phyloP scores from a whole-genome alignment of 768 basidiomycete genomes.

The Calocybe gangraenosa region DNA sequence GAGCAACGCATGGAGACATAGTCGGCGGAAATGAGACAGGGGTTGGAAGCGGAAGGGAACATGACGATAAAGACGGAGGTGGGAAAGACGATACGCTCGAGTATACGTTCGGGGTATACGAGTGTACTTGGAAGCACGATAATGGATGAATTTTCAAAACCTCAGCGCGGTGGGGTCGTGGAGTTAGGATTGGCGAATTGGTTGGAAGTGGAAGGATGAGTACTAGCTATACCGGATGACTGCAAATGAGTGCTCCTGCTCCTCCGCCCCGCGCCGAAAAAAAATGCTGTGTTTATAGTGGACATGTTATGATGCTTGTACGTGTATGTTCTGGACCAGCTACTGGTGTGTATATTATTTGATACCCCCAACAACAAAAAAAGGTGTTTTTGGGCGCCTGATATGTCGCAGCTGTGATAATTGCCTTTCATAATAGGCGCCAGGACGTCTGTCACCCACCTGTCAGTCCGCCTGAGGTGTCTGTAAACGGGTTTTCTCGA shows the following conservation, averaged over 20 bases:
- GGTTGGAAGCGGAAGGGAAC: constrained; percentile 5
- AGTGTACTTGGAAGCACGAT: constrained; percentile 25
- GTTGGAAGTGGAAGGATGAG: neutral
- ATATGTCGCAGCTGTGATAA: neutral
- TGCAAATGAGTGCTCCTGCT: too few species aligned
- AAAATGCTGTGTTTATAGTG: neutral
- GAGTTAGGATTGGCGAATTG: neutral
- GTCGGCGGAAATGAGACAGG: constrained; percentile 2
- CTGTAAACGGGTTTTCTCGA: neutral
- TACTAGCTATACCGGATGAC: neutral
- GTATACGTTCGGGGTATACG: constrained; percentile 32
- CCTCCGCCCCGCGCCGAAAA: too few species aligned
- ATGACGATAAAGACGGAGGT: constrained; percentile 10
- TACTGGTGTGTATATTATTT: constrained; percentile 3
- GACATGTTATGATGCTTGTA: neutral
- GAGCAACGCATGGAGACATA: neutral
- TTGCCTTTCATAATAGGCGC: constrained; percentile 1
- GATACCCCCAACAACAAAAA: neutral
- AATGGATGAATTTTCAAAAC: constrained; percentile 11
- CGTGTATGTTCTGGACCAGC: constrained; percentile 1
- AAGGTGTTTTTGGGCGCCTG: neutral
- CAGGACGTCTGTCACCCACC: neutral
- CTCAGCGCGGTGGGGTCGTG: neutral
- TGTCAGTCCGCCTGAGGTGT: neutral
- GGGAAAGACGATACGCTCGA: constrained; percentile 16